Base-by-base conservation (phyloP, 2,329 filamentous ascomycete species). In the Rachicladosporium sp. region DNA sequence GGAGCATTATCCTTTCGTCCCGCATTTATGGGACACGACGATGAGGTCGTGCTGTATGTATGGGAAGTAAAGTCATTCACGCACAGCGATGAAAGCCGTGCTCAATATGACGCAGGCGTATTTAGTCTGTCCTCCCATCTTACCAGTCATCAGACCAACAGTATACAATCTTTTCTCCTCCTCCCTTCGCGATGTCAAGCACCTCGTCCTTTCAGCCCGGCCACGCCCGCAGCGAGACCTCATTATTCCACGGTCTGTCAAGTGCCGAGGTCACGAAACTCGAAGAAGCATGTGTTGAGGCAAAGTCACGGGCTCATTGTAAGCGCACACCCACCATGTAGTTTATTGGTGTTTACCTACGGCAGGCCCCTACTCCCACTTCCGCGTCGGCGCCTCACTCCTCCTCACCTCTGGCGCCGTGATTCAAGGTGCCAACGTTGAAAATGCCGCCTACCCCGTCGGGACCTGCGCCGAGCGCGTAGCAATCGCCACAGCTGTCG, bases 391-490 rank as follows among this genome's bases (percentile, higher is more conserved):
- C 46, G 80, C 83, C 36, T 79, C 82, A 29, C 64, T 96, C 44
- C 76, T 96, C 45, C 71, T 76, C 27, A 50, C 48, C 12, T 50
- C 50, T 32, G 58, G 57, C 19, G 43, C 70, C 50, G 70, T 87
- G 42, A 67, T 73, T 3, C 46, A 50, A 34, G 91, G 91, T 40
- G 87, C 84, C 46, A 94, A 94, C 58, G 78, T 96, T 45, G 91
- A 98, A 66, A 95, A 96, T 58, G 88, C 86, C 1, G 70, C 82
- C 21, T 96, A 93, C 58, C 89, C 91, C 0, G 88, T 95, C 4
- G 86, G 86, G n/a, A 93, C 84, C 2, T 96, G 91, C 61, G 91
- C 91, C 10, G 91, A 98, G 71, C 72, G 89, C 43, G 84, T 89
- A n/a, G 87, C 85, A 2, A 71, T 96, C 49, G 82, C 76, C 6